A percentile compares a stretch with the other conserved stretches of the same genome.
Evolutionary conservation across 352 stramenopile species (phyloP).

Genomic region (Phytophthora pisi): DNA sequence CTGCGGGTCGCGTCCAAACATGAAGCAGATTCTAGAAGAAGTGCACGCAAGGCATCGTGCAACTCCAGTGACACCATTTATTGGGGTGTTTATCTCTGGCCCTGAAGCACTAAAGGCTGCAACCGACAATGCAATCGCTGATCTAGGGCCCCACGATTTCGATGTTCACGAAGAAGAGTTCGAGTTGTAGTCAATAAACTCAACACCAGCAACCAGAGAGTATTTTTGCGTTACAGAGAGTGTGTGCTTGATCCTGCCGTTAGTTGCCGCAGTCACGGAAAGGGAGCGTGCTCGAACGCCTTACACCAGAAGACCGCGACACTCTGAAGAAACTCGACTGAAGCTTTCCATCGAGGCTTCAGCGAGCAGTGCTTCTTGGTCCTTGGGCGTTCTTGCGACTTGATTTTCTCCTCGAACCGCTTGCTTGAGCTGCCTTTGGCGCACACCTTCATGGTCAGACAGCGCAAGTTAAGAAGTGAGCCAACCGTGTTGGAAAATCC

Average conservation of each 20-base stretch:
- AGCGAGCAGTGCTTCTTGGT: not conserved
- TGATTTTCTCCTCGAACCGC: conserved; percentile 7
- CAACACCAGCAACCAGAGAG: no score
- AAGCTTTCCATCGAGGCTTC: not conserved
- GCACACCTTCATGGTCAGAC: not conserved
- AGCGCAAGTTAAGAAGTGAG: not conserved
- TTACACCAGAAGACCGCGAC: not conserved
- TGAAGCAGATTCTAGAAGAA: conserved; percentile 34
- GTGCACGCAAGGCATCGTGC: conserved; percentile 25
- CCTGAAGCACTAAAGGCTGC: conserved; percentile 43
- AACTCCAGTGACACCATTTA: conserved; percentile 1
- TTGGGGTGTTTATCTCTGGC: conserved; percentile 53
- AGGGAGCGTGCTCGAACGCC: not conserved
- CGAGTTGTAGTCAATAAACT: conserved; percentile 22
- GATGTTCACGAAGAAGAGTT: conserved; percentile 42
- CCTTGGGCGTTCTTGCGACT: not conserved
- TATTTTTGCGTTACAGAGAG: no score
- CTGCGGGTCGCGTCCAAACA: conserved; percentile 38
- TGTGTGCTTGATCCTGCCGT: not conserved
- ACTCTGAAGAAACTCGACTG: not conserved
- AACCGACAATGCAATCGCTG: conserved; percentile 23
- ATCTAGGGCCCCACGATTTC: conserved; percentile 19
- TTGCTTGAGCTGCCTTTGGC: conserved; percentile 6
- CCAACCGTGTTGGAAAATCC: not conserved
- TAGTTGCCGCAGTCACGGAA: not conserved